Conservation (phyloP, 2,329 filamentous ascomycete species). For the Teratosphaeria epicoccoides region DNA sequence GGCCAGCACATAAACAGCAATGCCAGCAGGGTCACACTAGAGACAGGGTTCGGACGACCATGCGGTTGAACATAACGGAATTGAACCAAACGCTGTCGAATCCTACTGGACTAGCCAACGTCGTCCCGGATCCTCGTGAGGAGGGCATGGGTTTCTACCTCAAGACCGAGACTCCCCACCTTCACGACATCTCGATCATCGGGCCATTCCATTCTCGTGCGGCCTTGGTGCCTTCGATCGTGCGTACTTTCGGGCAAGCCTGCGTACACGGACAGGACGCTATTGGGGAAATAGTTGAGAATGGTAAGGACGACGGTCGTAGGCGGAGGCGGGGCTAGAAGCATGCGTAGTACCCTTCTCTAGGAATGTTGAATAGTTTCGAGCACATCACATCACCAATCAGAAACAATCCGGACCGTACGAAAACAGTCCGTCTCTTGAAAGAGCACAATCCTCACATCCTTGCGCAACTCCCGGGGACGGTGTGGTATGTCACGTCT, state of each 20-base stretch:
- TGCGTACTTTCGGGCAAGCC: background rate
- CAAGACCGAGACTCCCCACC: slow-evolving; percentile 2
- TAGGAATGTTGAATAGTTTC: background rate
- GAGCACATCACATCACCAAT: slow-evolving; percentile 4
- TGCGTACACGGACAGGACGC: background rate
- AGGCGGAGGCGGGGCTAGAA: too few species aligned
- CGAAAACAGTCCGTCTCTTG: background rate
- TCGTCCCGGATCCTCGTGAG: background rate
- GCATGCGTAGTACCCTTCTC: too few species aligned
- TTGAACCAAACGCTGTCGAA: background rate
- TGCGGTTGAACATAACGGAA: background rate
- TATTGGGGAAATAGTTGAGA: background rate
- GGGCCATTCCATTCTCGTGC: slow-evolving; percentile 1
- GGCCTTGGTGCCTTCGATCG: background rate
- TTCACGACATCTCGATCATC: slow-evolving; percentile 2
- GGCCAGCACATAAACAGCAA: background rate
- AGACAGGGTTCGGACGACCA: background rate
- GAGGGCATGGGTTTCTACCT: slow-evolving; percentile 3
- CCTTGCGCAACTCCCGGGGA: background rate
- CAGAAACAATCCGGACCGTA: slow-evolving; percentile 2
- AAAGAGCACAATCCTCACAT: slow-evolving; percentile 1
- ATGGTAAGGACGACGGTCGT: background rate
- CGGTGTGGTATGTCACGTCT: slow-evolving; percentile 3
- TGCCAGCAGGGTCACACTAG: background rate
- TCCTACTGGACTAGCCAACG: background rate